Base-by-base conservation (phyloP, 768 basidiomycete genomes). In the Mycena albidolilacea region DNA sequence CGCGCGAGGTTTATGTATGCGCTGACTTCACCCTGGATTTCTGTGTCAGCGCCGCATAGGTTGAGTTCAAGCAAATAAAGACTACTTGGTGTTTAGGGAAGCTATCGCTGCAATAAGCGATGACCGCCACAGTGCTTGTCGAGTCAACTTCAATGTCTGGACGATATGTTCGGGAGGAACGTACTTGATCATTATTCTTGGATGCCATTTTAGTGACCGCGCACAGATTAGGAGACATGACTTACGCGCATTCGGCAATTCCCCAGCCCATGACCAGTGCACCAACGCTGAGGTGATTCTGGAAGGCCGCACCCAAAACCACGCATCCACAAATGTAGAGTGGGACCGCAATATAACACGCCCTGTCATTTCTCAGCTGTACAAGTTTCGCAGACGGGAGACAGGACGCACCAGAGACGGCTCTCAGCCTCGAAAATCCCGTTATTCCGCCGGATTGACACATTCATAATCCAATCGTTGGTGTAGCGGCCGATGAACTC, bases 341-440 rank as follows among this genome's bases (percentile, higher is more conserved):
- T 2, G 86, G 87, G 11, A 89, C 79, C 0, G 87, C 88, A 55
- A 89, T 72, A 77, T 90, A 90, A 72, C 84, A 87, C 7, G 86
- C 83, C 87, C 88, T 89, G 39, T 23, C 6, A 62, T 11, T 5
- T 43, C 48, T 23, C 43, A 37, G 15, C 19, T 46, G 15, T 39
- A 30, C 19, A 61, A 19, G n/a, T 46, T 21, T 52, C 50, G 30
- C 39, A 11, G 41, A 61, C 1, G 67, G 59, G 6, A 14, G 39
- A 54, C 19, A 52, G 30, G 35, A 77, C 82, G 37, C 71, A 87
- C 88, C 88, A 89, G 10, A 90, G 83, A 9, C 89, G 89, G 66
- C 83, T 85, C 78, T 91, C 90, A 0, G 90, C 88, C 74, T 89
- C 87, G 75, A 90, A 90, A 12, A 91, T 87, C 67, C 90, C 90